Evolutionary conservation across 1,284 basidiomycete species (phyloP).

Genomic region (Anthracocystis setariae): DNA sequence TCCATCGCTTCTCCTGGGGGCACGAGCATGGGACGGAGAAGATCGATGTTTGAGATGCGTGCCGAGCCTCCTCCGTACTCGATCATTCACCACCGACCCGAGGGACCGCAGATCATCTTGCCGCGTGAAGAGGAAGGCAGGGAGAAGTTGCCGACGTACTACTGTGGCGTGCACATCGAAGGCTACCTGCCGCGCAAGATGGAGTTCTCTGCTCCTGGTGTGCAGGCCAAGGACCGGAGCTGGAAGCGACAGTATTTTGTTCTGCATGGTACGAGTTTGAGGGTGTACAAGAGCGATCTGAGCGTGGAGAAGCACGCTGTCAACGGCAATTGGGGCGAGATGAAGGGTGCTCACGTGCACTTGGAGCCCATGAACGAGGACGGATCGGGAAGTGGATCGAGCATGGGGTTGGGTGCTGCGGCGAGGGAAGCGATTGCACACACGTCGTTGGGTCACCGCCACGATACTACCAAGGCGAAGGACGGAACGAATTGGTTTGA

Average conservation of each 20-base stretch:
- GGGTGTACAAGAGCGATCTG: conserved; percentile 77
- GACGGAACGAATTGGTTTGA: conserved; percentile 25
- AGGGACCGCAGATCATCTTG: conserved; percentile 56
- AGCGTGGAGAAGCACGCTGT: conserved; percentile 61
- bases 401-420: conserved; percentile 32
- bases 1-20: conserved; percentile 37
- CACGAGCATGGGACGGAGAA: conserved; percentile 40
- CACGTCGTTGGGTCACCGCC: conserved; percentile 27
- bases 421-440: conserved; percentile 48
- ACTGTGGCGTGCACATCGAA: conserved; percentile 84
- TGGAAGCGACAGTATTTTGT: conserved; percentile 91
- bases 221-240: conserved; percentile 87
- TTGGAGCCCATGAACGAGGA: conserved; percentile 57
- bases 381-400: conserved; percentile 39
- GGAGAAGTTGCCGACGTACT: conserved; percentile 84
- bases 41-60: conserved; percentile 63
- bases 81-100: conserved; percentile 60
- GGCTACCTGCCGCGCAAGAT: conserved; percentile 90
- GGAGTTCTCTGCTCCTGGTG: conserved; percentile 86
- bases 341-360: conserved; percentile 62
- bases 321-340: conserved; percentile 66
- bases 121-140: conserved; percentile 74
- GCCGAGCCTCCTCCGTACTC: conserved; percentile 60
- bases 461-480: conserved; percentile 11
- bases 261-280: conserved; percentile 88